phyloP scores from a whole-genome alignment of 495 filamentous ascomycete genomes.

The Extremus antarcticus region DNA sequence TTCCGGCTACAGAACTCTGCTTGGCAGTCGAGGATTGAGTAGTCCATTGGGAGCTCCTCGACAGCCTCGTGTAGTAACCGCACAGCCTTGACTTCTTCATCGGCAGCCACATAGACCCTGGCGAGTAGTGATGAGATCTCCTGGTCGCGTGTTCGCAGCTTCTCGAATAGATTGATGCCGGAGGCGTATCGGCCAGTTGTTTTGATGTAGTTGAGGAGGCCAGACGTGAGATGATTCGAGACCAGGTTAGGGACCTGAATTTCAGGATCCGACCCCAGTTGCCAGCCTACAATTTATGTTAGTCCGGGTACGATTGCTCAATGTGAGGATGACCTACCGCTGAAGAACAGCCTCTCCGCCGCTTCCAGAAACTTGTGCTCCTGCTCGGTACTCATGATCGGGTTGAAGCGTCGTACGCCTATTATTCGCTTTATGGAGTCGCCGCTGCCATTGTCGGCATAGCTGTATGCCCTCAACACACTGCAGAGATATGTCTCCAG shows the following conservation, averaged over 20 bases:
- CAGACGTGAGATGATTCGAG: slow-evolving; percentile 87
- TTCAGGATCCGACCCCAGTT: slow-evolving; percentile 91
- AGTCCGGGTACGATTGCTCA: not conserved
- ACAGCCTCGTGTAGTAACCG: slow-evolving; percentile 77
- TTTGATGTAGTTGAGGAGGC: slow-evolving; percentile 90
- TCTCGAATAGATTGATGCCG: slow-evolving; percentile 96
- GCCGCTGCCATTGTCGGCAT: slow-evolving; percentile 87
- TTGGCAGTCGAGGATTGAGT: slow-evolving; percentile 84
- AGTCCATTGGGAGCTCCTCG: slow-evolving; percentile 89
- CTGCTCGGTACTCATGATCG: slow-evolving; percentile 90
- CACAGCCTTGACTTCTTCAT: slow-evolving; percentile 92
- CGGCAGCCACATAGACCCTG: slow-evolving; percentile 78
- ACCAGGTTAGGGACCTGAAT: slow-evolving; percentile 96
- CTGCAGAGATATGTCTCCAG: slow-evolving; percentile 94
- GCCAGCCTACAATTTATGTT: slow-evolving; percentile 57
- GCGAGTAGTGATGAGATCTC: slow-evolving; percentile 90
- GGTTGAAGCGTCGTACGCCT: slow-evolving; percentile 90
- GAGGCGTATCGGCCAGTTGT: slow-evolving; percentile 92
- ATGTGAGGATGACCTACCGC: slow-evolving; percentile 44
- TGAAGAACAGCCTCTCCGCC: slow-evolving; percentile 88
- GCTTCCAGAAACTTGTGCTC: slow-evolving; percentile 95
- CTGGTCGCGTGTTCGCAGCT: slow-evolving; percentile 76
- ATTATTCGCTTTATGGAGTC: slow-evolving; percentile 89
- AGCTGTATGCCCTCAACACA: slow-evolving; percentile 84
- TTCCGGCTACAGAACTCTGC: slow-evolving; percentile 87